Percentiles rank a stretch among this genome's conserved stretches.
Evolutionary conservation across 2,329 filamentous ascomycete species (phyloP).

Genomic region (Meredithiella fracta): DNA sequence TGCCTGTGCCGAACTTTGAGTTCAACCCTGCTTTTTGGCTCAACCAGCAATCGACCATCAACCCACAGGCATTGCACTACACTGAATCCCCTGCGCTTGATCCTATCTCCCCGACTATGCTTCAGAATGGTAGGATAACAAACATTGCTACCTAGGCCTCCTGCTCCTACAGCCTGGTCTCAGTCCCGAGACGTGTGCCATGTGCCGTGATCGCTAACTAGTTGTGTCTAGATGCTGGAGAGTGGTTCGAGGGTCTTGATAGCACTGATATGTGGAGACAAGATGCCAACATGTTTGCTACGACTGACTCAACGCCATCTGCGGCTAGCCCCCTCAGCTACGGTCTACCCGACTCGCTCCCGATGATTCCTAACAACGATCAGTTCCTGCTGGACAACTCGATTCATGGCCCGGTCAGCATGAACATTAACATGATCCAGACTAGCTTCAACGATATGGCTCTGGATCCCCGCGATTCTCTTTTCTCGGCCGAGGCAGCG

Average conservation of each 20-base stretch:
- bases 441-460: slow-evolving; percentile 57
- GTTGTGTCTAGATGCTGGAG: slow-evolving; percentile 9
- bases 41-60: slow-evolving; percentile 34
- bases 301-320: slow-evolving; percentile 88
- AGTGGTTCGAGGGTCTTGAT: slow-evolving; percentile 11
- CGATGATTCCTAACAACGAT: slow-evolving; percentile 13
- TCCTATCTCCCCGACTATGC: slow-evolving; percentile 38
- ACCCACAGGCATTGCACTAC: slow-evolving; percentile 65
- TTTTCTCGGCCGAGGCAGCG: slow-evolving; percentile 12
- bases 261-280: slow-evolving; percentile 4
- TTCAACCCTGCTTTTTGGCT: slow-evolving; percentile 45
- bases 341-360: slow-evolving; percentile 26
- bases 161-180: slow-evolving; percentile 34
- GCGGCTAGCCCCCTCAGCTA: slow-evolving; percentile 91
- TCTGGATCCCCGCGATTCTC: slow-evolving; percentile 23
- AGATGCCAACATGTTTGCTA: slow-evolving; percentile 17
- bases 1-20: slow-evolving; percentile 50
- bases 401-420: slow-evolving; percentile 28
- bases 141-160: slow-evolving; percentile 28
- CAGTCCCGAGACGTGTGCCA: neutral
- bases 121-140: slow-evolving; percentile 64
- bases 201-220: slow-evolving; percentile 9
- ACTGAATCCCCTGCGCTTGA: slow-evolving; percentile 59
- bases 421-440: slow-evolving; percentile 74
- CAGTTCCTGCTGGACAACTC: slow-evolving; percentile 11